Conservation (phyloP, 192 early-diverging fungal species). For the Backusella tarrabulga region DNA sequence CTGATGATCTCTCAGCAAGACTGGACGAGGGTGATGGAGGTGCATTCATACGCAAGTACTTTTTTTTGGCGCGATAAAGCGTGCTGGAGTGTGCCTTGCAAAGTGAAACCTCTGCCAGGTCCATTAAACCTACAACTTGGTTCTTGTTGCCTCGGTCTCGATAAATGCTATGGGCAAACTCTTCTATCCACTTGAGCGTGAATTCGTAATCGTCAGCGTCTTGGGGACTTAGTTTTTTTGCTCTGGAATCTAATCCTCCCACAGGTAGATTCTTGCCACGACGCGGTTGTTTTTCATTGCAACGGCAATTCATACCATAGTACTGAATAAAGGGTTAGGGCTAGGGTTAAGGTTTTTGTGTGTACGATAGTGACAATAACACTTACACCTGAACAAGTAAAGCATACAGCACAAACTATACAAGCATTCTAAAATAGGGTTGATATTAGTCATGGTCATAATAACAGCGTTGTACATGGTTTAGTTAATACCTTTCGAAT, state of each 20-base stretch:
- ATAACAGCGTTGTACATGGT: no score
- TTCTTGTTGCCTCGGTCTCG: constrained; percentile 18
- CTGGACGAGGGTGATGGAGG: constrained; percentile 19
- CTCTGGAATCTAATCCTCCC: constrained; percentile 35
- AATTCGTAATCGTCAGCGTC: constrained; percentile 40
- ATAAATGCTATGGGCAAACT: constrained; percentile 32
- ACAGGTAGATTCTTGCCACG: constrained; percentile 39
- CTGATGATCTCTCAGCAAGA: background rate
- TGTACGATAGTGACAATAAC: background rate
- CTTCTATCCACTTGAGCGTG: constrained; percentile 30
- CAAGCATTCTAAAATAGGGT: constrained; percentile 31
- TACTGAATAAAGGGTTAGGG: background rate
- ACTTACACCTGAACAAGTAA: constrained; percentile 34
- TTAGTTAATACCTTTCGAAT: background rate
- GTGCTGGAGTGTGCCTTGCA: constrained; percentile 42
- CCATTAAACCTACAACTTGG: constrained; percentile 11
- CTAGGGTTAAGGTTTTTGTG: background rate
- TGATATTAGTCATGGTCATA: no score
- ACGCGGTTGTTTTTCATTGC: constrained; percentile 38
- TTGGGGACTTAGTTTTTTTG: constrained; percentile 29
- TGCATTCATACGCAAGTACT: constrained; percentile 10
- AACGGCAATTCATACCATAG: constrained; percentile 33
- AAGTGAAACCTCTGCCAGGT: constrained; percentile 34
- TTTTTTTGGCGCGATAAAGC: constrained; percentile 39
- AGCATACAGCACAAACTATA: constrained; percentile 36